Base-by-base conservation (phyloP, 805 yeast species). In the Suhomyces sp. region DNA sequence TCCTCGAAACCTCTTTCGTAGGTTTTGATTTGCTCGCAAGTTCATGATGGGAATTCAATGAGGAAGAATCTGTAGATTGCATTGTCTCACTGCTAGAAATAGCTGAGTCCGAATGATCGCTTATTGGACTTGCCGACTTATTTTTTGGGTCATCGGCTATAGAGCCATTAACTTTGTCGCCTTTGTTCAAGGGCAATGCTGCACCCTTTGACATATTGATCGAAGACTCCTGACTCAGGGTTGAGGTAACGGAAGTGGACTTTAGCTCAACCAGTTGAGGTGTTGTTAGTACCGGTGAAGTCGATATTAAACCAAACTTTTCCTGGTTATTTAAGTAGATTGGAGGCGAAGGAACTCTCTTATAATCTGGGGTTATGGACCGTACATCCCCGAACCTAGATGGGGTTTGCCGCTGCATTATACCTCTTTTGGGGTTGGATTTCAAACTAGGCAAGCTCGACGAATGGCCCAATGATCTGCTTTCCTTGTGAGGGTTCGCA, bases 61-160 rank as follows among this genome's bases (percentile, higher is more conserved):
- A 58, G 1, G 71, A 67, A 53, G 65, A 67, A 44, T 68, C 72
- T 3, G 74, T 68, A 6, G 70, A 66, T 35, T 62, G 70, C 12
- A 63, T 56, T 1, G 73, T 66, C 9, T 67, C 68, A 48, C 54
- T 64, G 19, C 64, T 59, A 2, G 72, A 68, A 23, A 67, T 58
- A 13, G 66, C 61, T 19, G 70, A 54, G 36, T 63, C 71, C 1
- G 72, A 68, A 17, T 57, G 57, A 6, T 64, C 57, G 45, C 70
- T 67, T 5, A 64, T 55, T 2, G 72, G 72, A 48, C 71, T 67
- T 40, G 62, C 63, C 8, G 62, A 51, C 17, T 48, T 50, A 33
- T 48, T 53, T 19, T 53, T 53, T 15, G n/a, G 17, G 12, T 19
- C 24, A 38, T n/a, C 23, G n/a, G 9, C n/a, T 17, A 8, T 38